Evolutionary conservation across 164 flowering plant species (phyloP), one percentile per base, ranked within the genome.

Genomic region (Vitis rotundifolia): DNA sequence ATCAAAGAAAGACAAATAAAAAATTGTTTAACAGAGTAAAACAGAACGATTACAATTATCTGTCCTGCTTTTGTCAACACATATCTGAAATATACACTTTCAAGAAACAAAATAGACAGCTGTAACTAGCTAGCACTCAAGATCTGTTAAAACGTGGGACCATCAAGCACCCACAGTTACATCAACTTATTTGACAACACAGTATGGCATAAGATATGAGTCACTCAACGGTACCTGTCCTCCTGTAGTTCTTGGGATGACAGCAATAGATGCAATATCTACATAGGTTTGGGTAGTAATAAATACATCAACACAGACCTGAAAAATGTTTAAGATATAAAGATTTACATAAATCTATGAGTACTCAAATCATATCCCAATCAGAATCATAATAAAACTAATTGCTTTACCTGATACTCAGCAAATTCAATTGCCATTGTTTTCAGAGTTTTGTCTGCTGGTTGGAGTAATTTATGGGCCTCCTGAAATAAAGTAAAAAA

Each of bases 361-460:
- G 3, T n/a, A 22, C 3, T 57, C 18, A 9, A 60, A 61, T 18
- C 5, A 37, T 63, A 68, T 14, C 49, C 14, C 26, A 14, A 31
- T 44, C 28, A 67, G 28, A 37, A 16, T 10, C n/a, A n/a, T 22
- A 37, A 26, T 22, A 9, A 47, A 64, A 51, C 11, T 18, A 47
- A 14, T 37, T 31, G 54, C 26, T 31, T 76, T 44, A 96, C 99
- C 97, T 96, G 99, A 79, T 86, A 87, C 81, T 96, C 99, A 11
- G 99, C 97, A 85, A 96, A 89, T 69, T 93, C 99, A 74, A 89
- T 85, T 5, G 98, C 99, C 98, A 96, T 92, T 48, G 93, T 80
- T 84, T 86, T 90, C 63, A 90, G 71, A 69, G 89, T 88, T 81
- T 89, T 96, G 79, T 96, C 99, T 37, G 87, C 91, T 31, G 98